These are phyloP conservation scores for Boletus vermiculosoides DNA, from an alignment of 768 basidiomycete genomes.

Conservation along the genomic window DNA sequence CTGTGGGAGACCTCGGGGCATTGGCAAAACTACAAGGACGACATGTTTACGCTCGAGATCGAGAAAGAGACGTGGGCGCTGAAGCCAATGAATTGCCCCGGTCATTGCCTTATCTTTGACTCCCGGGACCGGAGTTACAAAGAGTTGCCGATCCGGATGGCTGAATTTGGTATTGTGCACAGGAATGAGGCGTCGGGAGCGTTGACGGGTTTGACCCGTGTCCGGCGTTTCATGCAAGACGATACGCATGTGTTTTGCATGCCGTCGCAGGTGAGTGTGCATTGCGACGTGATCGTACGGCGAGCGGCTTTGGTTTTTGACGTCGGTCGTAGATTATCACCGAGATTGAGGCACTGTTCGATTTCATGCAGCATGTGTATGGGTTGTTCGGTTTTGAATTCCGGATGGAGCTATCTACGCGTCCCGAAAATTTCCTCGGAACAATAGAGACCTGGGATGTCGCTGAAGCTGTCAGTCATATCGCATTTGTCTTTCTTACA, in stretches of 20 bases:
- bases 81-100: slow-evolving; percentile 99
- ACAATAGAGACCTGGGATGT: slow-evolving; percentile 85
- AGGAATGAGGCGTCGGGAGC: slow-evolving; percentile 96
- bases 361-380: slow-evolving; percentile 94
- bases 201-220: slow-evolving; percentile 87
- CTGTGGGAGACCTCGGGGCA: slow-evolving; percentile 99
- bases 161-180: slow-evolving; percentile 97
- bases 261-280: slow-evolving; percentile 67
- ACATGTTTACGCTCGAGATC: slow-evolving; percentile 93
- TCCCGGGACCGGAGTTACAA: slow-evolving; percentile 90
- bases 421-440: slow-evolving; percentile 93
- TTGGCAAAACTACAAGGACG: slow-evolving; percentile 97
- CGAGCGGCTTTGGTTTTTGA: not conserved
- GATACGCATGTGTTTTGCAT: slow-evolving; percentile 99
- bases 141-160: slow-evolving; percentile 96
- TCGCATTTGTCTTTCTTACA: not conserved
- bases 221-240: slow-evolving; percentile 94
- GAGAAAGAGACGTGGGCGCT: slow-evolving; percentile 96
- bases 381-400: slow-evolving; percentile 94
- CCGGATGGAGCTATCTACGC: slow-evolving; percentile 90
- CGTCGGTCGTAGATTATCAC: slow-evolving; percentile 61
- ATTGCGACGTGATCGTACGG: not conserved
- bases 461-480: slow-evolving; percentile 68
- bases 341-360: slow-evolving; percentile 85
- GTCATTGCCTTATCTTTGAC: slow-evolving; percentile 95